A percentile compares a stretch with the other conserved stretches of the same genome.
phyloP scores from a whole-genome alignment of 2,329 filamentous ascomycete genomes.

The Orbilia ellipsospora region DNA sequence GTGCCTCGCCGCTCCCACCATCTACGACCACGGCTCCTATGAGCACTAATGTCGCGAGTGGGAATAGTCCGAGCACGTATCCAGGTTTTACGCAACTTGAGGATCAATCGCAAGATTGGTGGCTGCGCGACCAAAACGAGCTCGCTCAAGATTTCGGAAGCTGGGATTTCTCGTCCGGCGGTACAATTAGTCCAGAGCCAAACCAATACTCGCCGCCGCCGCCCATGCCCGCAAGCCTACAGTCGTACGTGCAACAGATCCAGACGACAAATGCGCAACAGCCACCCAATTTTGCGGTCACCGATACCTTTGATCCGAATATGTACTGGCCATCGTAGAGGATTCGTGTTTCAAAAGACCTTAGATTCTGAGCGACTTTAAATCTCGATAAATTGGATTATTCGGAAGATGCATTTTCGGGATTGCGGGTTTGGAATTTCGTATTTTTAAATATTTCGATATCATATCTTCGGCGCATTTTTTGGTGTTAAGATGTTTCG shows the following conservation, averaged over 20 bases:
- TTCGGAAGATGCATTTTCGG: too few species aligned
- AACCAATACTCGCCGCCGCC: slow-evolving; percentile 45
- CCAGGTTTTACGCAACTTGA: slow-evolving; percentile 58
- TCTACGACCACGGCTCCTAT: slow-evolving; percentile 33
- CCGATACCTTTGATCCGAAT: slow-evolving; percentile 17
- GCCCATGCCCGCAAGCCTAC: slow-evolving; percentile 34
- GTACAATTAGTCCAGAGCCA: slow-evolving; percentile 53
- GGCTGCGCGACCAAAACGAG: slow-evolving; percentile 72
- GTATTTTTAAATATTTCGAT: too few species aligned
- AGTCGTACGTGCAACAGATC: slow-evolving; percentile 37
- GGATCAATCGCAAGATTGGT: slow-evolving; percentile 70
- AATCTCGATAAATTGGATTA: too few species aligned
- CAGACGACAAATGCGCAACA: slow-evolving; percentile 34
- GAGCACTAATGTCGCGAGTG: slow-evolving; percentile 15
- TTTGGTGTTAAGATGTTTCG: too few species aligned
- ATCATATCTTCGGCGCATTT: too few species aligned
- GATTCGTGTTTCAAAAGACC: neutral
- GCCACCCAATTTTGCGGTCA: slow-evolving; percentile 22
- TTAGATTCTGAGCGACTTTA: neutral
- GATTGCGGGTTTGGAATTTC: too few species aligned
- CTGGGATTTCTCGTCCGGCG: slow-evolving; percentile 52
- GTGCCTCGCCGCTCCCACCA: slow-evolving; percentile 58
- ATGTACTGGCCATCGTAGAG: slow-evolving; percentile 43
- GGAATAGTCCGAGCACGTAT: slow-evolving; percentile 55
- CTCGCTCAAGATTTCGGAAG: slow-evolving; percentile 70